Evolutionary conservation across 1,284 basidiomycete genomes (phyloP).

Genomic region (Ganoderma sp.): DNA sequence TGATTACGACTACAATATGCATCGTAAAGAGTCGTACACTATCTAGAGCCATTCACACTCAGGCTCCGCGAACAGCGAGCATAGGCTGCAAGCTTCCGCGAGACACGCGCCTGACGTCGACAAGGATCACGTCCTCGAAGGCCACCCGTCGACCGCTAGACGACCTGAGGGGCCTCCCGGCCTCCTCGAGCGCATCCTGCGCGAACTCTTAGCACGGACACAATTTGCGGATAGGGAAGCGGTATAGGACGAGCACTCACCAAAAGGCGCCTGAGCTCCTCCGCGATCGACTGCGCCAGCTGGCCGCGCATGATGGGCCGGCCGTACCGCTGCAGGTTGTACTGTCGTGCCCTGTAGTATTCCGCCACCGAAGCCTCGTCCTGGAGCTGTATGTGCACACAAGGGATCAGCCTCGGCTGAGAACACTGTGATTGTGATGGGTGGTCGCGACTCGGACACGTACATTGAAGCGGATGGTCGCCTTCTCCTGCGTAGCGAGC

Average conservation of each 20-base stretch:
- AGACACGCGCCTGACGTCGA: not conserved
- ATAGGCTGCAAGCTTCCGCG: not conserved
- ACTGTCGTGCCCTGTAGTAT: not conserved
- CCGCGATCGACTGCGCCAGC: not conserved
- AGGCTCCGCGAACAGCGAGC: not conserved
- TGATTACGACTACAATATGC: not conserved
- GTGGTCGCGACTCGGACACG: not conserved
- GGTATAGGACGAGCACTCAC: not conserved
- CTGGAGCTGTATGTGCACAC: not conserved
- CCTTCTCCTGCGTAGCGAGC: not conserved
- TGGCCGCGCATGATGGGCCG: not conserved
- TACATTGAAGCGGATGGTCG: not conserved
- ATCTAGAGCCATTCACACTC: not conserved
- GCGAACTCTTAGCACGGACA: not conserved
- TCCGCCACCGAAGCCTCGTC: not conserved
- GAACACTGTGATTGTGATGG: too few species aligned
- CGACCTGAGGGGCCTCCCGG: not conserved
- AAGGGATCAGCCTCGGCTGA: not conserved
- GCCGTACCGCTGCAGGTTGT: not conserved
- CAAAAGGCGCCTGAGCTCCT: not conserved
- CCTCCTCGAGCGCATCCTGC: not conserved
- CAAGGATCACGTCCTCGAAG: not conserved
- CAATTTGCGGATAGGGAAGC: not conserved
- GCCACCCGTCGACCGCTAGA: not conserved
- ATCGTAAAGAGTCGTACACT: not conserved